phyloP scores from a whole-genome alignment of 2,329 filamentous ascomycete genomes.

The Ceratocystiopsis sp. region DNA sequence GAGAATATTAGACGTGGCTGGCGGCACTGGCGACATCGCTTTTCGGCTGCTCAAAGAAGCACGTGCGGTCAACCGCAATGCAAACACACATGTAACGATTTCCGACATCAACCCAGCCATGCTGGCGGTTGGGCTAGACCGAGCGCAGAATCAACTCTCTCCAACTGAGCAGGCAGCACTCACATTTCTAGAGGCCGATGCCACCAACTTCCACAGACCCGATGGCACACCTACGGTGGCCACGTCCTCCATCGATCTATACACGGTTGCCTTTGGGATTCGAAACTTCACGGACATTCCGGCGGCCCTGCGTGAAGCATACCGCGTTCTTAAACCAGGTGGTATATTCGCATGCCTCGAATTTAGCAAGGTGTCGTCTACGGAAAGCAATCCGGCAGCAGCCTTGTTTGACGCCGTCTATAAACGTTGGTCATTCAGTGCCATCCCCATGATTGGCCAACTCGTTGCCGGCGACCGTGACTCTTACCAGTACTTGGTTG shows the following conservation, averaged over 20 bases:
- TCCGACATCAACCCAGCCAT: conserved; percentile 94
- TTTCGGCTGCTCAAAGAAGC: conserved; percentile 90
- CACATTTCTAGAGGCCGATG: conserved; percentile 77
- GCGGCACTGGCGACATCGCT: conserved; percentile 93
- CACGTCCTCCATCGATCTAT: conserved; percentile 66
- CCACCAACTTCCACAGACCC: conserved; percentile 43
- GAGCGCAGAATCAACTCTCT: conserved; percentile 43
- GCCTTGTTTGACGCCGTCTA: conserved; percentile 71
- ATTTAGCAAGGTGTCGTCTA: conserved; percentile 60
- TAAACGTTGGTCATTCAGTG: conserved; percentile 88
- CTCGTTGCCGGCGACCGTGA: conserved; percentile 84
- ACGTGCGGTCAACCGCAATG: conserved; percentile 62
- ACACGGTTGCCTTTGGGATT: conserved; percentile 95
- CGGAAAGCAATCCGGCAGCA: conserved; percentile 31
- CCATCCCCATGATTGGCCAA: conserved; percentile 90
- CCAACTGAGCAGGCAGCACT: conserved; percentile 39
- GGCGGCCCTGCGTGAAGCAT: conserved; percentile 64
- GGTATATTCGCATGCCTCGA: conserved; percentile 94
- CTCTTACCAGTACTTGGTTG: conserved; percentile 95
- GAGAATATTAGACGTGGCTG: conserved; percentile 87
- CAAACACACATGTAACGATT: conserved; percentile 69
- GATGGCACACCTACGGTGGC: conserved; percentile 35
- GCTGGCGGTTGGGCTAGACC: conserved; percentile 73
- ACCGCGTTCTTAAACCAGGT: conserved; percentile 79
- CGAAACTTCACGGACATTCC: conserved; percentile 92